Base-by-base conservation (phyloP, 1,284 basidiomycete species). In the Ganoderma sinense region DNA sequence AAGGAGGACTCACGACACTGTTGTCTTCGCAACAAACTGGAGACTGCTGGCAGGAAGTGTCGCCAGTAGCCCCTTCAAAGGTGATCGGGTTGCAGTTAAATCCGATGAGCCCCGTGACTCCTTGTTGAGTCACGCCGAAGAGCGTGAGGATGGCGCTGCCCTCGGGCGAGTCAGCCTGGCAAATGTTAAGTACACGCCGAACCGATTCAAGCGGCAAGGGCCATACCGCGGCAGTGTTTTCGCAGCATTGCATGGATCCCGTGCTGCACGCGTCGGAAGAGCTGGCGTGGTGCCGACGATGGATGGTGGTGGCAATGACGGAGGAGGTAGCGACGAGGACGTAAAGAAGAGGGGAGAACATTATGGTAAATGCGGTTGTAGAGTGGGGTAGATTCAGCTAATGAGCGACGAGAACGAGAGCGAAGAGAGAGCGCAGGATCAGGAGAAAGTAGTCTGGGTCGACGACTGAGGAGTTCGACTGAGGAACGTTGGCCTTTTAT, bases 21-120 rank as follows among this genome's bases (percentile, higher is more conserved):
- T 74, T 73, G 71, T 75, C 65, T 53, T 71, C 45, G 68, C 74
- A 75, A 70, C 74, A 75, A 40, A 75, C 73, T 23, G 71, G 51
- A 3, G 40, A 7, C 40, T 31, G 29, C 1, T 13, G 3, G 69
- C 72, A 73, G n/a, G 23, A 26, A 2, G 45, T 14, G 29, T 61
- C 48, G 23, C 33, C 40, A 0, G 23, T 51, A 0, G 23, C 43
- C 11, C 36, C 31, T n/a, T 69, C 67, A 45, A 67, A 66, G n/a
- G 23, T 56, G 62, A 75, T 65, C n/a, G 75, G 72, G 16, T 41
- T 51, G 71, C 75, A 76, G 61, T 63, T 43, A 36, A 73, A 3
- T 13, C 69, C 75, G 33, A 75, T n/a, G 14, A 69, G 62, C 11
- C 51, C 72, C 20, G 36, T 41, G 20, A 71, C 26, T 23, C 31